Evolutionary conservation across 108 stramenopile species (phyloP).

Genomic region (Aureococcus anophagefferens): DNA sequence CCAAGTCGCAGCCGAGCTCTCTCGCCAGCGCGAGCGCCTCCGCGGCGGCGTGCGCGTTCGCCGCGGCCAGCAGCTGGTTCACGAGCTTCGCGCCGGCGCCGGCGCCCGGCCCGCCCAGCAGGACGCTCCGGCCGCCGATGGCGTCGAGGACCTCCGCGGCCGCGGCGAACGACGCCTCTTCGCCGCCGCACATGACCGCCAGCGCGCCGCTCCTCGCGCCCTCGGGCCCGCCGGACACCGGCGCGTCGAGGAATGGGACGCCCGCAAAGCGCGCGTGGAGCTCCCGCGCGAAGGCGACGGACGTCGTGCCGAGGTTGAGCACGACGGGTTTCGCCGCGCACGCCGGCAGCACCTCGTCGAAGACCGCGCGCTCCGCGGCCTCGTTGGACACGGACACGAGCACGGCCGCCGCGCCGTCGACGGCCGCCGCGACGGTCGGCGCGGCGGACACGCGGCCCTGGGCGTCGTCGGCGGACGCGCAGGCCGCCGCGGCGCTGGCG

Average conservation of each 20-base stretch:
- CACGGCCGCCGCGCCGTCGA: neutral
- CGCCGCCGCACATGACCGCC: neutral
- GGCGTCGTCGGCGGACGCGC: neutral
- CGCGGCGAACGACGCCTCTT: neutral
- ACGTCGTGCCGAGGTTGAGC: neutral
- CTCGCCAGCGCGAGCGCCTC: constrained; percentile 1
- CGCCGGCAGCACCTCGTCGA: neutral
- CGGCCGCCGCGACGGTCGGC: neutral
- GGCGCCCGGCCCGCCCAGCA: neutral
- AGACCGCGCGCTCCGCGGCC: neutral
- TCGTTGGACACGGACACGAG: neutral
- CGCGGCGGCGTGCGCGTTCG: constrained; percentile 3
- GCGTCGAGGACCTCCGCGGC: neutral
- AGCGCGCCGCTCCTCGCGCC: neutral
- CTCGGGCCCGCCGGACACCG: constrained; percentile 9
- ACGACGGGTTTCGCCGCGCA: neutral
- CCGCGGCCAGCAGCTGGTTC: constrained; percentile 1
- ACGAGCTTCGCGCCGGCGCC: constrained; percentile 7
- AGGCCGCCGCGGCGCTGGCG: no score
- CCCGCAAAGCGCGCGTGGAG: neutral
- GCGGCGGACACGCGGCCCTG: neutral
- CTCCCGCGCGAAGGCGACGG: neutral
- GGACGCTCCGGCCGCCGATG: neutral
- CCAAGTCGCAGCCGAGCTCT: constrained; percentile 2
- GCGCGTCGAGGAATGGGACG: neutral